Evolutionary conservation across 2,329 filamentous ascomycete genomes (phyloP).

Genomic region (Dactylonectria estremocensis): DNA sequence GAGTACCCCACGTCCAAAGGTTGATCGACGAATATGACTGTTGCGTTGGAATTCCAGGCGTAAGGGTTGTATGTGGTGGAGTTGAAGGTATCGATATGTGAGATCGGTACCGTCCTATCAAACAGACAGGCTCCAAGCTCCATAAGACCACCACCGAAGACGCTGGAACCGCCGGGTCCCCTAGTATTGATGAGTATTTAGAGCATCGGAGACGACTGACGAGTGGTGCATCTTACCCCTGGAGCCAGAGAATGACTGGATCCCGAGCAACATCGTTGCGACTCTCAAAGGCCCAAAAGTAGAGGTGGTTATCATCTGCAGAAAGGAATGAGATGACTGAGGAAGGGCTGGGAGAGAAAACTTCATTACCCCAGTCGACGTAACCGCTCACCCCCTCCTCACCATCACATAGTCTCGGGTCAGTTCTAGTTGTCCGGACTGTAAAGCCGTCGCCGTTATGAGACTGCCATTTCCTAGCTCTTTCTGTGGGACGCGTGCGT

Average conservation of each 20-base stretch:
- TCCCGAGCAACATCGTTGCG: neutral
- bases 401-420: neutral
- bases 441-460: neutral
- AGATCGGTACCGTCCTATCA: neutral
- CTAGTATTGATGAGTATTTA: neutral
- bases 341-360: no score
- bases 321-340: neutral
- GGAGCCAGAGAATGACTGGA: constrained; percentile 2
- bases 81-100: neutral
- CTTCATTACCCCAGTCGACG: neutral
- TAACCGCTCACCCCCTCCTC: neutral
- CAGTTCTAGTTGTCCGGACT: neutral
- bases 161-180: neutral
- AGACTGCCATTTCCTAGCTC: no score
- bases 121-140: constrained; percentile 1
- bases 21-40: constrained; percentile 1
- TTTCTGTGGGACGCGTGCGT: no score
- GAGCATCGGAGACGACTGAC: no score
- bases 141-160: neutral
- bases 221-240: neutral
- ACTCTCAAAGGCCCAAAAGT: constrained; percentile 1
- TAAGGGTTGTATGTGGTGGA: neutral
- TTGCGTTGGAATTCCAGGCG: constrained; percentile 2
- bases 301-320: neutral
- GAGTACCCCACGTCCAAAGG: neutral